These are phyloP conservation scores for Phaffomyces opuntiae DNA, from an alignment of 805 yeast species.

Conservation along the genomic window DNA sequence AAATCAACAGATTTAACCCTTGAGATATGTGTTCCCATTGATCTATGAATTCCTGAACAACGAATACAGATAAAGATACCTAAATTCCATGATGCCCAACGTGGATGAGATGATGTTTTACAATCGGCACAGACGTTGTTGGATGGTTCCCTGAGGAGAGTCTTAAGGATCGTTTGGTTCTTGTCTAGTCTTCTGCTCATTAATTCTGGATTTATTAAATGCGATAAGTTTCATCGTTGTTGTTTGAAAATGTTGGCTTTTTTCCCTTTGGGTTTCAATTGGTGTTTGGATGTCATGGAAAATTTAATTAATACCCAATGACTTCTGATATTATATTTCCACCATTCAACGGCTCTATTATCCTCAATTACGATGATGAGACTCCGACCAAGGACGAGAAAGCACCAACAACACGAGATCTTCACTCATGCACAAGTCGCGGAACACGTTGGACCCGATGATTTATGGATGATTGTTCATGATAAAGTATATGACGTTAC, in stretches of 20 bases:
- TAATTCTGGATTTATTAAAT: not conserved
- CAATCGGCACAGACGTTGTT: conserved; percentile 89
- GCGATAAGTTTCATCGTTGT: not conserved
- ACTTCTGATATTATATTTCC: no score
- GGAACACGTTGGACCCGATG: conserved; percentile 23
- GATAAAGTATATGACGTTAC: conserved; percentile 76
- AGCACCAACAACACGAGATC: not conserved
- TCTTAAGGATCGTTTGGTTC: conserved; percentile 49
- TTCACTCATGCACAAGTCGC: conserved; percentile 15
- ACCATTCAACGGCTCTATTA: no score
- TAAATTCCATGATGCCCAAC: conserved; percentile 97
- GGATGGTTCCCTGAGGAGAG: conserved; percentile 66
- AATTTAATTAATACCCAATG: no score
- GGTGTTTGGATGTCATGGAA: no score
- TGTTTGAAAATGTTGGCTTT: no score
- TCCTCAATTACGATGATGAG: not conserved
- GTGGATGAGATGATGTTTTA: conserved; percentile 80
- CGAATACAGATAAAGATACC: conserved; percentile 91
- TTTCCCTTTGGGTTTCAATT: not conserved
- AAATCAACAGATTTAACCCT: conserved; percentile 90
- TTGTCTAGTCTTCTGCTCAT: conserved; percentile 18
- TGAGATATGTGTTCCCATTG: conserved; percentile 93
- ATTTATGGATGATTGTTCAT: conserved; percentile 79
- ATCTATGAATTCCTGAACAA: conserved; percentile 93
- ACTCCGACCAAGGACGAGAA: not conserved